Evolutionary conservation across 257 asterid species (phyloP).

Genomic region (Marsdenia floribunda): DNA sequence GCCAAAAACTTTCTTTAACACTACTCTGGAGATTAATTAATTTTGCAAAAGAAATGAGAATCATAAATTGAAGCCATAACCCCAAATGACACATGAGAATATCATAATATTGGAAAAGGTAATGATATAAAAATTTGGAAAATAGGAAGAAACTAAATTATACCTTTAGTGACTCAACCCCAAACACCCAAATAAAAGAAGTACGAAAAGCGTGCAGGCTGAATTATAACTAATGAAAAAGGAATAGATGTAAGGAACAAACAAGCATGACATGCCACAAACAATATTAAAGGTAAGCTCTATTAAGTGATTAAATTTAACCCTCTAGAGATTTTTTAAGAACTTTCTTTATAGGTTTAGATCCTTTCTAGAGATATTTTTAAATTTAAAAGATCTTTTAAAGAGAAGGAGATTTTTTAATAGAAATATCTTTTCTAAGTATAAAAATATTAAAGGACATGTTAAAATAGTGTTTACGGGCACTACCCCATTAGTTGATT

Average conservation of each 20-base stretch:
- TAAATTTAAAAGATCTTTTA: no score
- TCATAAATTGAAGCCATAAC: conserved; percentile 5
- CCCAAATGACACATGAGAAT: background rate
- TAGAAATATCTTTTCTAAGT: no score
- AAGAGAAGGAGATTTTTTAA: no score
- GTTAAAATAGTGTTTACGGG: no score
- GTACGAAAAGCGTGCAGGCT: background rate
- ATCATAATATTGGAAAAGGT: background rate
- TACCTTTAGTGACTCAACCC: background rate
- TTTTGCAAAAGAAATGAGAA: conserved; percentile 17
- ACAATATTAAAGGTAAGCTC: no score
- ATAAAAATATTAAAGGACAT: no score
- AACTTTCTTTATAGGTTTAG: no score
- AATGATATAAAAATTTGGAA: background rate
- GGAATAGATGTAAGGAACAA: background rate
- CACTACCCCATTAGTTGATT: no score
- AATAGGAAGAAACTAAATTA: background rate
- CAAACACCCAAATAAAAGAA: background rate
- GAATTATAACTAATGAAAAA: background rate
- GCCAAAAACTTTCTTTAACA: conserved; percentile 77
- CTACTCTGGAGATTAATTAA: conserved; percentile 44
- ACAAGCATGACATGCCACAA: background rate
- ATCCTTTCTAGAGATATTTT: no score
- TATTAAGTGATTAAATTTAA: no score
- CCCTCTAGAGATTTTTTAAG: no score